Base-by-base conservation (phyloP, 2,329 filamentous ascomycete species). In the Microdochium paspali region DNA sequence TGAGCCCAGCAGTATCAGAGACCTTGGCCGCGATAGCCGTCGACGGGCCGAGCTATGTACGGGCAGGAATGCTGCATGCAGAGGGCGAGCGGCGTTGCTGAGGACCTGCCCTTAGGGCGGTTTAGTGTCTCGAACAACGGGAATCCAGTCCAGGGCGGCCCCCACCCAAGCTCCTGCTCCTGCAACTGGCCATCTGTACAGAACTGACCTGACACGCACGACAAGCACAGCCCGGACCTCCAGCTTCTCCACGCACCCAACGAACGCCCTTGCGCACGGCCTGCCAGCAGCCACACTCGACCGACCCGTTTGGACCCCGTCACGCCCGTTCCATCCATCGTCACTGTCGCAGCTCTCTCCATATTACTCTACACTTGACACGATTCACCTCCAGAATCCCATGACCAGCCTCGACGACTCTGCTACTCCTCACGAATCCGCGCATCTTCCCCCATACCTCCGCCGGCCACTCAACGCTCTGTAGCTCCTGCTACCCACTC, bases 141-240 rank as follows among this genome's bases (percentile, higher is more conserved):
- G 6, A 3, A 10, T 20, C 15, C 13, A 18, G 35, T 9, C n/a
- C 15, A n/a, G 18, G 18, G 15, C 10, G n/a, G n/a, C 35, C 18
- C 35, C 35, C 35, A 18, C 18, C 35, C 35, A 21, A 40, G 31
- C 31, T 35, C 31, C n/a, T 40, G 35, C 35, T 6, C 18, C 31
- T 18, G 4, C 35, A 40, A 40, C 10, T 40, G 35, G 35, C 35
- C 35, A 40, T 18, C 35, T 40, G 35, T 40, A 40, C 35, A 40
- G 35, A 40, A 40, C 35, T 40, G 35, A 40, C 35, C 35, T 40
- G 35, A 40, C 35, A 40, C 35, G 35, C 35, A 40, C 35, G 35
- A 20, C 35, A 40, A 40, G 35, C 35, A 35, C 31, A 40, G 35
- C 35, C 15, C 35, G 15, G 18, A 20, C 35, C 35, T 20, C n/a